Base-by-base conservation (phyloP, 2,329 filamentous ascomycete genomes). In the Paracorniculantispora psalliotae region DNA sequence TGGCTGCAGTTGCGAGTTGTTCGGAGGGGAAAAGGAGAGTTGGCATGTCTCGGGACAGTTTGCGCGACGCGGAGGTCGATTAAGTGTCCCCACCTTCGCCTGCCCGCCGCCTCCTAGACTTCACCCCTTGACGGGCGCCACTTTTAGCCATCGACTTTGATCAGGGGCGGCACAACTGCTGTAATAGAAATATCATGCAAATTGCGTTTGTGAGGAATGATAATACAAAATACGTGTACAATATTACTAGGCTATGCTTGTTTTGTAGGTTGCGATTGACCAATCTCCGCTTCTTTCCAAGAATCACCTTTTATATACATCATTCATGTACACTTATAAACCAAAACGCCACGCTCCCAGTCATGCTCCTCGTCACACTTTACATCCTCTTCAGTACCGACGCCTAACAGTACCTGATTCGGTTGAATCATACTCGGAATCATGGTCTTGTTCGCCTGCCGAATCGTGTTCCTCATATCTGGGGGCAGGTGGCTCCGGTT, bases 341-440 rank as follows among this genome's bases (percentile, higher is more conserved):
- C 56, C 26, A 46, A 46, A 59, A 59, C 56, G 56, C 56, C 56
- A 46, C 23, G 56, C 56, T 47, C 6, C 37, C 25, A 6, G 21
- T 30, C 13, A 41, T 49, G 25, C 33, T 21, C 19, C 30, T 28
- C 46, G 10, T 30, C 19, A n/a, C 25, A 26, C 46, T 49, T 23
- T 21, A 13, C 33, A 30, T n/a, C 17, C 28, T n/a, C 9, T 21
- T 52, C 56, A 52, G 17, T 35, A 52, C 39, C 48, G 56, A 39
- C 56, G 56, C 30, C 56, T 59, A 47, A 59, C 48, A 13, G 56
- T 59, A n/a, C 62, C 67, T 56, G 62, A 55, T 21, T 67, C 67
- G 6, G 50, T 55, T 44, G 48, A 52, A 35, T 68, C 63, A 23
- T 67, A 64, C 21, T 67, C 66, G 3, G 54, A 33, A 10, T 65